A percentile compares a stretch with the other conserved stretches of the same genome.
Evolutionary conservation across 1,284 basidiomycete species (phyloP).

Genomic region (Leccinum fuscescens): DNA sequence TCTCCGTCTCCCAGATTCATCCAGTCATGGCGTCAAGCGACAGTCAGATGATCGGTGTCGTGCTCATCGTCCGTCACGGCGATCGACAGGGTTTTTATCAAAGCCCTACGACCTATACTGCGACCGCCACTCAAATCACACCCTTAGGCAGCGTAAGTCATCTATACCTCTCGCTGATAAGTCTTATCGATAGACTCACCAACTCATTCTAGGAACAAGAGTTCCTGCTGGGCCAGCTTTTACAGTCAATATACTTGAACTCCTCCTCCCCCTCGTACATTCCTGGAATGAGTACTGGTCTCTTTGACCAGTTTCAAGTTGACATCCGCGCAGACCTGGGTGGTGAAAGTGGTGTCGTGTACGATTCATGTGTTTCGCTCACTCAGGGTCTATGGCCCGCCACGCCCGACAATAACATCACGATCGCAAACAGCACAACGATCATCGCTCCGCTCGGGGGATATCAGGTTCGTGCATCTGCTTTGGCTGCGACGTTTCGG

Average conservation of each 20-base stretch:
- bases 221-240: slow-evolving; percentile 61
- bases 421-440: slow-evolving; percentile 71
- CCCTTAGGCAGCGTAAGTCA: slow-evolving; percentile 68
- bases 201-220: slow-evolving; percentile 44
- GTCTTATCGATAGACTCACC: not conserved
- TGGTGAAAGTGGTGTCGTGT: slow-evolving; percentile 73
- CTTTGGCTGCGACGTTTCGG: not conserved
- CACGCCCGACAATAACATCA: slow-evolving; percentile 49
- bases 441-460: slow-evolving; percentile 68
- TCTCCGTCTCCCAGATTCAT: not conserved
- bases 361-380: slow-evolving; percentile 65
- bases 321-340: slow-evolving; percentile 71
- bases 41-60: slow-evolving; percentile 47
- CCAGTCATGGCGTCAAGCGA: slow-evolving; percentile 19
- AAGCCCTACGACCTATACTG: slow-evolving; percentile 60
- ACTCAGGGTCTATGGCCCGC: slow-evolving; percentile 74
- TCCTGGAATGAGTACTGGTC: slow-evolving; percentile 50
- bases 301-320: slow-evolving; percentile 41
- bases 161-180: not conserved
- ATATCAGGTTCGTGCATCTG: slow-evolving; percentile 52
- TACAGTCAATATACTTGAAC: slow-evolving; percentile 65
- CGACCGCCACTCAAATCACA: slow-evolving; percentile 67
- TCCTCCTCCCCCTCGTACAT: slow-evolving; percentile 57
- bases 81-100: slow-evolving; percentile 67
- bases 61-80: slow-evolving; percentile 63